Evolutionary conservation across 2,329 filamentous ascomycete species (phyloP).

Genomic region (Clonostachys sp.): DNA sequence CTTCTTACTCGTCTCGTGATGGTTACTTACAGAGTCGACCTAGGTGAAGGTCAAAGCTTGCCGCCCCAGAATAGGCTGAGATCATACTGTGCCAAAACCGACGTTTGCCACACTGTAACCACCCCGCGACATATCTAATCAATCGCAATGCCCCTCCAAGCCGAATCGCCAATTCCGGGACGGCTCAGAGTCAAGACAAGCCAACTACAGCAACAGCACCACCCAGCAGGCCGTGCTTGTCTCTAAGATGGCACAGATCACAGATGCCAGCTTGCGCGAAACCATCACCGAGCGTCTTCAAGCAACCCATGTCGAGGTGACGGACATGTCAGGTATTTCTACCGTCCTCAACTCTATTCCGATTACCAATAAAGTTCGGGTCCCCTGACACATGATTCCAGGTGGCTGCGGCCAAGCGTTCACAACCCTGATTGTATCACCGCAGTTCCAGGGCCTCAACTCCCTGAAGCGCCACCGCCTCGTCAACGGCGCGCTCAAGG

Average conservation of each 20-base stretch:
- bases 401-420: constrained; percentile 60
- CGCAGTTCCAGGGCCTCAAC: constrained; percentile 65
- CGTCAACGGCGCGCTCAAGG: constrained; percentile 78
- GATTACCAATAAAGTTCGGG: neutral
- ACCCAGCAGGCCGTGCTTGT: too few relatives aligned
- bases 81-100: constrained; percentile 21
- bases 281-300: constrained; percentile 67
- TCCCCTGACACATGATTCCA: constrained; percentile 14
- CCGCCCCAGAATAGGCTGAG: constrained; percentile 13
- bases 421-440: constrained; percentile 56
- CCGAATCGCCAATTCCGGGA: too few relatives aligned
- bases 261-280: constrained; percentile 63
- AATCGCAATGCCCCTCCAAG: constrained; percentile 19
- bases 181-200: too few relatives aligned
- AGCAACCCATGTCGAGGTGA: constrained; percentile 78
- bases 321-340: constrained; percentile 79
- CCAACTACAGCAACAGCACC: too few relatives aligned
- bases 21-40: neutral
- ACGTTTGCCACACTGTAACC: neutral
- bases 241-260: constrained; percentile 45
- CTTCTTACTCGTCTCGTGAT: neutral
- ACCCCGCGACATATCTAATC: constrained; percentile 23
- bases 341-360: constrained; percentile 4
- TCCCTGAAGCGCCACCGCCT: constrained; percentile 82
- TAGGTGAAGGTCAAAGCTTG: neutral